Base-by-base conservation (phyloP, 352 stramenopile genomes). In the Globisporangium iwayamae region DNA sequence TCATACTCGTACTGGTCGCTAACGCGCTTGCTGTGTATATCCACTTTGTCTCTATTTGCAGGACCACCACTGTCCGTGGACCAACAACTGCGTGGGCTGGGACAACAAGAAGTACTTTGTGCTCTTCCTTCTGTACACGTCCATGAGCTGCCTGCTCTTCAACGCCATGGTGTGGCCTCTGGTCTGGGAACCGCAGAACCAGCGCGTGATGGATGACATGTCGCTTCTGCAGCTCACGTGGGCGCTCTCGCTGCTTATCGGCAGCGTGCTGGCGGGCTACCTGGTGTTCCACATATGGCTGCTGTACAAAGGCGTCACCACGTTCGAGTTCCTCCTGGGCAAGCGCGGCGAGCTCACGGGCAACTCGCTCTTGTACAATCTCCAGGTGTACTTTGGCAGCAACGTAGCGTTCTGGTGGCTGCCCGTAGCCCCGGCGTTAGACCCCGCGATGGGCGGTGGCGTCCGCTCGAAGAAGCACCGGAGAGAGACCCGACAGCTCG, bases 41-140 rank as follows among this genome's bases (percentile, higher is more conserved):
- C 2, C 36, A 11, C n/a, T 7, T 6, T 47, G 16, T 13, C 2
- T 10, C 38, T 16, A 45, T 45, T 16, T 25, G 30, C 43, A 81
- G 74, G 83, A 96, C 62, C 85, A 96, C 60, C 87, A 94, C 62
- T 94, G 85, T 53, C 85, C 87, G 58, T 96, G 85, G 87, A 92
- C 78, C 4, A 83, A 73, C 67, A 96, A 94, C 64, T 96, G 87
- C 70, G 81, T 96, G n/a, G 87, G 78, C 7, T 89, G 73, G 73
- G 79, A 71, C 69, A 96, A 92, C 71, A 93, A 96, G 61, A 94
- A 92, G 72, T 82, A 74, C 70, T 93, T 93, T 57, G 39, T 93
- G 63, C 80, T 93, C 47, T 93, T 93, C 62, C 65, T 93, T 20
- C 14, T 89, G 1, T 93, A 94, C 73, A 90, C 87, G 59, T 75